Evolutionary conservation across 192 early-diverging fungal genomes (phyloP).

Genomic region (Spinellus fusiger): DNA sequence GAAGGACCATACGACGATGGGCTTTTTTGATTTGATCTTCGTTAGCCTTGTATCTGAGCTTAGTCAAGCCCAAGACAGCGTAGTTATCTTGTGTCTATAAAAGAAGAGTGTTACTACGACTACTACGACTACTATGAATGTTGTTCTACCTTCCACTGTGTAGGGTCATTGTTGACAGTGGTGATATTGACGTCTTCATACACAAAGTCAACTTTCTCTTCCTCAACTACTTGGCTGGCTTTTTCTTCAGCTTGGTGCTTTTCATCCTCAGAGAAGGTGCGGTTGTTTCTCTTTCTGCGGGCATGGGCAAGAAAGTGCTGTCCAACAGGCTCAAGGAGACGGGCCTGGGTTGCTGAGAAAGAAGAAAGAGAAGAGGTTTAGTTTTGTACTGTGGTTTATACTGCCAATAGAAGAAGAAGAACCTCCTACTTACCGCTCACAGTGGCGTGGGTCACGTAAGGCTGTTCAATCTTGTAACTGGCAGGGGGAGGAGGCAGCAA

Average conservation of each 20-base stretch:
- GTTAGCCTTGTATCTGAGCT: constrained; percentile 80
- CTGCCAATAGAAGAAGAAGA: neutral
- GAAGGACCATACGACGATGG: constrained; percentile 77
- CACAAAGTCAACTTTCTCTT: constrained; percentile 60
- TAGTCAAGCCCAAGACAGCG: constrained; percentile 87
- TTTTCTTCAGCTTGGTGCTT: constrained; percentile 40
- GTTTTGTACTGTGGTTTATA: neutral
- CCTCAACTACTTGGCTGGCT: constrained; percentile 32
- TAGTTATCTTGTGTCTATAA: constrained; percentile 88
- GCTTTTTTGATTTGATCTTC: constrained; percentile 93
- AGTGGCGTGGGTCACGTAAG: constrained; percentile 34
- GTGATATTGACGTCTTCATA: constrained; percentile 79
- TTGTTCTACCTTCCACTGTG: constrained; percentile 73
- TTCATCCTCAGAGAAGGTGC: constrained; percentile 58
- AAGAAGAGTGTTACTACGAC: no score
- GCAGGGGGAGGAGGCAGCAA: constrained; percentile 70
- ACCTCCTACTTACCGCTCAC: constrained; percentile 27
- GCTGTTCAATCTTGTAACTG: constrained; percentile 49
- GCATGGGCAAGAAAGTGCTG: constrained; percentile 54
- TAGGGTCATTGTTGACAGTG: constrained; percentile 78
- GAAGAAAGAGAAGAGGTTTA: neutral
- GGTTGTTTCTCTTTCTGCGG: constrained; percentile 52
- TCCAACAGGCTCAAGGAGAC: constrained; percentile 52
- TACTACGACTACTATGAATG: neutral
- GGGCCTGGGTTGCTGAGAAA: constrained; percentile 20